Percentiles rank a stretch among this genome's conserved stretches.
phyloP scores from a whole-genome alignment of 176 grass and related monocot genomes.

The Puccinellia tenuiflora region DNA sequence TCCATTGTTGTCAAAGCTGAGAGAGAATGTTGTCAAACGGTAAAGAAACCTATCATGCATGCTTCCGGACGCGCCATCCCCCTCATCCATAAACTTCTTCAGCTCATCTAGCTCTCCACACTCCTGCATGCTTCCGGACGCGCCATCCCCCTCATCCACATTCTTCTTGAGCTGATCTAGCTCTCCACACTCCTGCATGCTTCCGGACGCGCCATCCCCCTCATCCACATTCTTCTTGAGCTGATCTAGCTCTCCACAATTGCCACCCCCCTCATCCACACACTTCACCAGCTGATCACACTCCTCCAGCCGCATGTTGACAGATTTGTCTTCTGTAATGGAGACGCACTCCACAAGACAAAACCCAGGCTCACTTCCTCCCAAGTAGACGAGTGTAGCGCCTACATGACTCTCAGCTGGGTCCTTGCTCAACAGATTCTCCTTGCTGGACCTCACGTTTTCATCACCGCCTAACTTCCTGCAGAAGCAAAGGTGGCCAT shows the following conservation, averaged over 20 bases:
- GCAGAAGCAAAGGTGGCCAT: background rate
- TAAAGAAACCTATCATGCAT: background rate
- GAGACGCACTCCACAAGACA: background rate
- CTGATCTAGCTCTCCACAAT: background rate
- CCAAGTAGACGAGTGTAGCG: background rate
- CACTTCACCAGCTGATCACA: too few species aligned
- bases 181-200: too few species aligned
- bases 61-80: too few species aligned
- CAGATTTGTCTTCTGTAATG: background rate
- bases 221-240: background rate
- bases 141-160: too few species aligned
- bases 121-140: too few species aligned
- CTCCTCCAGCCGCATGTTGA: background rate
- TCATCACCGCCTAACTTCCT: background rate
- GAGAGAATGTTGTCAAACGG: constrained; percentile 8
- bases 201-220: background rate
- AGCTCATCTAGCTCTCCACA: too few species aligned
- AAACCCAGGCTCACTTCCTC: background rate
- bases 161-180: too few species aligned
- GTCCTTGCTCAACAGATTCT: background rate
- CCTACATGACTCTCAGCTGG: background rate
- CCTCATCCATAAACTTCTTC: too few species aligned
- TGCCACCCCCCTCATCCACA: too few species aligned
- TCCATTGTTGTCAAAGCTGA: constrained; percentile 6
- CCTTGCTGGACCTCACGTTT: background rate